A percentile compares a stretch with the other conserved stretches of the same genome.
Evolutionary conservation across 768 basidiomycete genomes (phyloP).

Genomic region (Agrocybe praecox): DNA sequence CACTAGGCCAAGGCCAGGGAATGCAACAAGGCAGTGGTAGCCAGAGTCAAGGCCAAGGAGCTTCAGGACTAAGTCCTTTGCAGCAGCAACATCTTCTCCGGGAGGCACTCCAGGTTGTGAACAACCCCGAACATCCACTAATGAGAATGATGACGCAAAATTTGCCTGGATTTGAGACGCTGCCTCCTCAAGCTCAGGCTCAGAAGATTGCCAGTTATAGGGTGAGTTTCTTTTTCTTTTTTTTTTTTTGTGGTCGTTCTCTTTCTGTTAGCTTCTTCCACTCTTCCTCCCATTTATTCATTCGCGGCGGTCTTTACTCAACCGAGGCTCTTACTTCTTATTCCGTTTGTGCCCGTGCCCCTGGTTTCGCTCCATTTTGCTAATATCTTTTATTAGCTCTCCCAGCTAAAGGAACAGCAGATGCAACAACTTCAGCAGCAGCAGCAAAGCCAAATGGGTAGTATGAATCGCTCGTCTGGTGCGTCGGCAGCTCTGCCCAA

Average conservation of each 20-base stretch:
- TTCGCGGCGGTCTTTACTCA: too few relatives aligned
- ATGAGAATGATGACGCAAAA: slow-evolving; percentile 53
- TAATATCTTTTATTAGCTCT: not conserved
- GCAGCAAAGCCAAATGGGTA: not conserved
- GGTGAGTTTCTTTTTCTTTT: slow-evolving; percentile 34
- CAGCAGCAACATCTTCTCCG: slow-evolving; percentile 7
- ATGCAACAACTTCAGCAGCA: too few relatives aligned
- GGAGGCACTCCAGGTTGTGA: slow-evolving; percentile 46
- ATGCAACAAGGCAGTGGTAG: not conserved
- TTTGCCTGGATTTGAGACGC: slow-evolving; percentile 53
- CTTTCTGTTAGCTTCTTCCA: not conserved
- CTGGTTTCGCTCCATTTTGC: too few relatives aligned
- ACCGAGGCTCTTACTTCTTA: too few relatives aligned
- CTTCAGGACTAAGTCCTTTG: not conserved
- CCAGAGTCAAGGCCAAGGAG: slow-evolving; percentile 8
- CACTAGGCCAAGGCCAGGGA: too few relatives aligned
- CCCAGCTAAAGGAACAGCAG: slow-evolving; percentile 19
- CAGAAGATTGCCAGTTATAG: slow-evolving; percentile 58
- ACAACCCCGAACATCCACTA: slow-evolving; percentile 58
- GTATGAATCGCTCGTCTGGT: slow-evolving; percentile 15
- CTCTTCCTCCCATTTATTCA: too few relatives aligned
- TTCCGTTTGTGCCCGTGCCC: too few relatives aligned
- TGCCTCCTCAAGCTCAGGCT: slow-evolving; percentile 58
- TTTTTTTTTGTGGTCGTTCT: not conserved
- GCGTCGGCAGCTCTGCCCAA: slow-evolving; percentile 13